Evolutionary conservation across 176 grass and related monocot species (phyloP).

Genomic region (Coix lacrymajobi): DNA sequence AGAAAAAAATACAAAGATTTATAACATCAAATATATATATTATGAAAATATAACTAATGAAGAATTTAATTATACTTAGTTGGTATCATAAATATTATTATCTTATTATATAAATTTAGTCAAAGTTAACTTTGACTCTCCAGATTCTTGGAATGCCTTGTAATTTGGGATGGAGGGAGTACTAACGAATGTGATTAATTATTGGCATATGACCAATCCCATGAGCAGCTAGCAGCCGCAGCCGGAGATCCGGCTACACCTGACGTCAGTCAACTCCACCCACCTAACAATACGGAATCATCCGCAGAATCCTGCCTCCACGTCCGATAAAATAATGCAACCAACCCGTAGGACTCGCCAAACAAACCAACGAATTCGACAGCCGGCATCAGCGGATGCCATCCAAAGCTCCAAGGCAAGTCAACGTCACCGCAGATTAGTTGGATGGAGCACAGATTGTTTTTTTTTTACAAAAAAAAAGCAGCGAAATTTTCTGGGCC

Average conservation of each 20-base stretch:
- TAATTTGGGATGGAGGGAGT: too few relatives aligned
- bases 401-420: neutral
- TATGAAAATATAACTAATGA: too few relatives aligned
- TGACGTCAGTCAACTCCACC: constrained; percentile 13
- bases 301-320: neutral
- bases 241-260: neutral
- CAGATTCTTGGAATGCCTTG: too few relatives aligned
- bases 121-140: too few relatives aligned
- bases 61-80: too few relatives aligned
- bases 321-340: constrained; percentile 13
- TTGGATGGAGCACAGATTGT: too few relatives aligned
- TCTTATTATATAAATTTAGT: too few relatives aligned
- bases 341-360: neutral
- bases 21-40: too few relatives aligned
- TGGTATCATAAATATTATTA: too few relatives aligned
- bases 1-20: too few relatives aligned
- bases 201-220: neutral
- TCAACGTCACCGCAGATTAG: neutral
- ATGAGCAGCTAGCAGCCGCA: constrained; percentile 32
- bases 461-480: too few relatives aligned
- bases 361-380: neutral
- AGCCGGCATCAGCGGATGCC: neutral
- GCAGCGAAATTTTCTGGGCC: neutral
- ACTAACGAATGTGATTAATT: neutral
- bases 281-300: constrained; percentile 13